A percentile compares a stretch with the other conserved stretches of the same genome.
phyloP scores from a whole-genome alignment of 306 rosid genomes.

The Cucurbita moschata region DNA sequence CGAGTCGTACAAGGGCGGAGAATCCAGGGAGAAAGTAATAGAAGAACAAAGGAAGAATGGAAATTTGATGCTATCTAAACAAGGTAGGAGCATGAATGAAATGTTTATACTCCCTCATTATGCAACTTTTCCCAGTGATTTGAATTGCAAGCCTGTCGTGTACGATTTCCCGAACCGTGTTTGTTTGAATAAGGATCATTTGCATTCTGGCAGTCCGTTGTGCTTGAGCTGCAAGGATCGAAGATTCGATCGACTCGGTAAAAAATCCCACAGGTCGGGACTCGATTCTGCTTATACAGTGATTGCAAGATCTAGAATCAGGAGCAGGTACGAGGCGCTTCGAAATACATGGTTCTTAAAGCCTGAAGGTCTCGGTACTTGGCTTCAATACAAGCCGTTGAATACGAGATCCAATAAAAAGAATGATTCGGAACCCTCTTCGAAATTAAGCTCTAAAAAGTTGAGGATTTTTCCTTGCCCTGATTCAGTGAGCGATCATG shows the following conservation, averaged over 20 bases:
- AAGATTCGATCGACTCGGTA: slow-evolving; percentile 2
- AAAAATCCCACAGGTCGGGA: slow-evolving; percentile 7
- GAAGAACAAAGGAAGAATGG: slow-evolving; percentile 13
- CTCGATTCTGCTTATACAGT: slow-evolving; percentile 11
- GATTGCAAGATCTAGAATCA: slow-evolving; percentile 15
- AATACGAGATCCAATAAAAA: slow-evolving; percentile 15
- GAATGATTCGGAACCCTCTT: slow-evolving; percentile 17
- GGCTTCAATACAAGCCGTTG: slow-evolving; percentile 13
- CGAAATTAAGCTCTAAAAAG: slow-evolving; percentile 20
- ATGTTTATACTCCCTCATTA: slow-evolving; percentile 3
- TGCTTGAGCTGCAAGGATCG: slow-evolving; percentile 12
- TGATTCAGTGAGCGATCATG: slow-evolving; percentile 7
- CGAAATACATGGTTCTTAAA: slow-evolving; percentile 36
- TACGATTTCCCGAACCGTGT: not conserved
- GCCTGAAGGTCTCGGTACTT: slow-evolving; percentile 13
- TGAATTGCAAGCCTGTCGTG: slow-evolving; percentile 9
- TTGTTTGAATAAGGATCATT: slow-evolving; percentile 8
- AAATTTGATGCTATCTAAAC: slow-evolving; percentile 10
- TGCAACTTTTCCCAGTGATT: slow-evolving; percentile 16
- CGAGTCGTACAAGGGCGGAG: slow-evolving; percentile 10
- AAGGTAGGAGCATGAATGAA: slow-evolving; percentile 3
- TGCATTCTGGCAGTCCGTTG: not conserved
- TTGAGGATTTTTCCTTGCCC: slow-evolving; percentile 14
- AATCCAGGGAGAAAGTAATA: slow-evolving; percentile 12
- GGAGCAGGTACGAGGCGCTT: slow-evolving; percentile 31